phyloP scores from a whole-genome alignment of 176 grass and related monocot species.

The Zea mays region DNA sequence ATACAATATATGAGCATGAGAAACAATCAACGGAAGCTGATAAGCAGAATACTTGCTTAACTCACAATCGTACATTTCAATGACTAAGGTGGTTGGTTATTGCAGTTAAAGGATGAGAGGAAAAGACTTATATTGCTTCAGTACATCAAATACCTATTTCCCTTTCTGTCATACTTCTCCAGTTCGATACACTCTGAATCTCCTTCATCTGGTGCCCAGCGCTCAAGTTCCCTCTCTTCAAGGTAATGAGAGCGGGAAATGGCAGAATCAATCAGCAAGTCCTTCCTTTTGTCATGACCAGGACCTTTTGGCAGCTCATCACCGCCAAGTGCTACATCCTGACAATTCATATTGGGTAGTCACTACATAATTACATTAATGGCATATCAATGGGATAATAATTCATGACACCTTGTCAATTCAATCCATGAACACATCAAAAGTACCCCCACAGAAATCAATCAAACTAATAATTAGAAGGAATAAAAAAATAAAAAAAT shows the following conservation, averaged over 20 bases:
- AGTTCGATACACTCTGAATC: constrained; percentile 78
- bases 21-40: constrained; percentile 1
- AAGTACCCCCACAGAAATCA: not conserved
- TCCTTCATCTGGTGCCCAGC: constrained; percentile 86
- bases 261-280: constrained; percentile 89
- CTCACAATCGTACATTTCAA: not conserved
- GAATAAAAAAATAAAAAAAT: no score
- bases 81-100: constrained; percentile 2
- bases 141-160: constrained; percentile 54
- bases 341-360: constrained; percentile 38
- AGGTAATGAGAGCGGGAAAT: constrained; percentile 73
- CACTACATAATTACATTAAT: not conserved
- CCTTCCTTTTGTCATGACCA: constrained; percentile 73
- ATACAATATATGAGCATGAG: not conserved
- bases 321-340: constrained; percentile 74
- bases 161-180: constrained; percentile 70
- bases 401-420: not conserved
- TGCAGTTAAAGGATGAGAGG: constrained; percentile 8
- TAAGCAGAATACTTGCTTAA: constrained; percentile 8
- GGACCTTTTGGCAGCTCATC: constrained; percentile 69
- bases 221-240: constrained; percentile 86
- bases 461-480: not conserved
- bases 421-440: constrained; percentile 14
- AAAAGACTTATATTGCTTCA: constrained; percentile 11
- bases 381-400: not conserved